phyloP scores from a whole-genome alignment of 371 early-diverging fungal species.

The Coemansia sp. region DNA sequence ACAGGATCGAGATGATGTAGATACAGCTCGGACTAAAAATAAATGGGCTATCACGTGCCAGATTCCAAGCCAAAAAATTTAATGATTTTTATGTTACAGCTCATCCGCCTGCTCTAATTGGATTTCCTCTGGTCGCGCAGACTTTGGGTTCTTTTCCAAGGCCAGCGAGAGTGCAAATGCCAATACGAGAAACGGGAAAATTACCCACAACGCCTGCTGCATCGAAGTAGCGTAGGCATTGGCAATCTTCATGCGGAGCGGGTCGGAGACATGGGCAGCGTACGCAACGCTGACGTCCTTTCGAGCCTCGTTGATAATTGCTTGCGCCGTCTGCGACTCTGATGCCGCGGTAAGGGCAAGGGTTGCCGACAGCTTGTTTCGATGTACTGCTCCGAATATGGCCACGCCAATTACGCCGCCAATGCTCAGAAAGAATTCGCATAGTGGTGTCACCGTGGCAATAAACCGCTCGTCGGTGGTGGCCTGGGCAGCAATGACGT shows the following conservation, averaged over 20 bases:
- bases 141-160: conserved; percentile 12
- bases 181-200: conserved; percentile 27
- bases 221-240: conserved; percentile 31
- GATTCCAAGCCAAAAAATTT: no score
- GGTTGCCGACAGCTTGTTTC: conserved; percentile 31
- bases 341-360: conserved; percentile 8
- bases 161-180: conserved; percentile 27
- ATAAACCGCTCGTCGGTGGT: conserved; percentile 53
- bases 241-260: conserved; percentile 19
- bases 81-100: neutral
- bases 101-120: conserved; percentile 6
- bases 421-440: conserved; percentile 57
- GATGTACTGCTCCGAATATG: conserved; percentile 50
- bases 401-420: conserved; percentile 77
- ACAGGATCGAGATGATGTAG: no score
- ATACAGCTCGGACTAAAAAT: neutral
- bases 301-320: conserved; percentile 34
- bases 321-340: conserved; percentile 16
- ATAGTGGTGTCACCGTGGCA: conserved; percentile 49
- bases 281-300: conserved; percentile 42
- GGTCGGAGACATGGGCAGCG: conserved; percentile 11
- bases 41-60: conserved; percentile 8
- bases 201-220: conserved; percentile 28
- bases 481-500: conserved; percentile 62
- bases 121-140: conserved; percentile 9